Conservation (phyloP, 148 eudicot genomes). For the Camellia lanceoleosa region DNA sequence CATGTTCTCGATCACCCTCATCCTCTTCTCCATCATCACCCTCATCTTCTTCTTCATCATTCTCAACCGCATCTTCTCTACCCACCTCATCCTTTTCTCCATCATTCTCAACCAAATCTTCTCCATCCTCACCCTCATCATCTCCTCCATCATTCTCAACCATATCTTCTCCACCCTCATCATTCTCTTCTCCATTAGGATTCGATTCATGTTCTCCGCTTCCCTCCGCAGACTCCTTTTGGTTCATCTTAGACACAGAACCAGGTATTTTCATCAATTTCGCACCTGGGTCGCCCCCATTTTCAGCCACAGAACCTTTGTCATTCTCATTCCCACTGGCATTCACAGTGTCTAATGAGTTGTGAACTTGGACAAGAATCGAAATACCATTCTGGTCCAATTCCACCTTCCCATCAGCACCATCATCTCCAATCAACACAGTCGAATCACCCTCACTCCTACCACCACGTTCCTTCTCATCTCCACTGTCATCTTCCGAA, state of each 20-base stretch:
- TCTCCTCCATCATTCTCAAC: conserved; percentile 9
- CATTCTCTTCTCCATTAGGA: not conserved
- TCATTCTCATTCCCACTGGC: conserved; percentile 4
- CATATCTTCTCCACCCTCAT: conserved; percentile 4
- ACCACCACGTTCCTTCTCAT: not conserved
- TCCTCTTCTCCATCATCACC: conserved; percentile 7
- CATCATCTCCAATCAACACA: conserved; percentile 11
- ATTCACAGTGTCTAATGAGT: not conserved
- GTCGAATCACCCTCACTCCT: not conserved
- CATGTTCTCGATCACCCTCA: conserved; percentile 24
- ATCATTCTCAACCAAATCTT: not conserved
- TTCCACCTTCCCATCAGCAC: not conserved
- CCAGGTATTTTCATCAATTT: not conserved
- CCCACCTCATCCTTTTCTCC: not conserved
- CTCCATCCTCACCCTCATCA: not conserved
- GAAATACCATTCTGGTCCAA: conserved; percentile 10
- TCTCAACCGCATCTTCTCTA: conserved; percentile 9
- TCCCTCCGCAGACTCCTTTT: conserved; percentile 3
- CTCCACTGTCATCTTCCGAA: not conserved
- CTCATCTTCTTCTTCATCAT: conserved; percentile 2
- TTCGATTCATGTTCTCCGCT: not conserved
- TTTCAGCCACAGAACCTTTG: conserved; percentile 17
- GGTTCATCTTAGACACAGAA: conserved; percentile 21
- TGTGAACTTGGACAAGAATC: not conserved
- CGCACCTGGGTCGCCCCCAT: conserved; percentile 10